Conservation (phyloP, 2,329 filamentous ascomycete genomes). For the Neonectria punicea region DNA sequence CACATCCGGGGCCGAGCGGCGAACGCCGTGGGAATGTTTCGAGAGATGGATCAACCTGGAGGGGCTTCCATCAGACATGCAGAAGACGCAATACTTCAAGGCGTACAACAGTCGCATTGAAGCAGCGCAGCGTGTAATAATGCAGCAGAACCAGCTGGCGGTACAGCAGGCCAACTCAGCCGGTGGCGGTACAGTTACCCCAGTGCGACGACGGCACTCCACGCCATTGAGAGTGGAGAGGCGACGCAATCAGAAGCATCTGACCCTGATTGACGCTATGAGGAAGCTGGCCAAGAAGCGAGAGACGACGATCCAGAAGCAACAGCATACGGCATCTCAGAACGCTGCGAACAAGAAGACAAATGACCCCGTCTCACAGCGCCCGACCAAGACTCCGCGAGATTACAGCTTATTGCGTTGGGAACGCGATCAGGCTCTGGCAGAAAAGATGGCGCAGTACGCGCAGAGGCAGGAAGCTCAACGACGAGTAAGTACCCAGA, state of each 20-base stretch:
- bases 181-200: constrained; percentile 44
- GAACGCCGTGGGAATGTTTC: constrained; percentile 98
- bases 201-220: constrained; percentile 74
- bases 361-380: constrained; percentile 68
- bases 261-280: constrained; percentile 93
- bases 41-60: constrained; percentile 95
- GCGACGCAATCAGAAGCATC: constrained; percentile 84
- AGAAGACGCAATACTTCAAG: constrained; percentile 95
- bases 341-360: constrained; percentile 85
- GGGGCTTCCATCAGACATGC: constrained; percentile 90
- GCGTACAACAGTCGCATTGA: constrained; percentile 71
- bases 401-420: constrained; percentile 91
- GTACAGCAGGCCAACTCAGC: constrained; percentile 61
- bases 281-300: constrained; percentile 94
- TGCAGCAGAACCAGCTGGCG: constrained; percentile 63
- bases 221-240: constrained; percentile 87
- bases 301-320: constrained; percentile 86
- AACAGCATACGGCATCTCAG: constrained; percentile 82
- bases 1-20: constrained; percentile 85
- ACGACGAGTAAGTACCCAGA: constrained; percentile 60
- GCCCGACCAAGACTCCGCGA: constrained; percentile 78
- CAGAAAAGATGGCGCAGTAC: constrained; percentile 67
- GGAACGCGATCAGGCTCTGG: constrained; percentile 80
- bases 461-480: constrained; percentile 69
- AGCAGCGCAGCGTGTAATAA: constrained; percentile 65